Base-by-base conservation (phyloP, 495 filamentous ascomycete genomes). In the Venustampulla echinocandica region DNA sequence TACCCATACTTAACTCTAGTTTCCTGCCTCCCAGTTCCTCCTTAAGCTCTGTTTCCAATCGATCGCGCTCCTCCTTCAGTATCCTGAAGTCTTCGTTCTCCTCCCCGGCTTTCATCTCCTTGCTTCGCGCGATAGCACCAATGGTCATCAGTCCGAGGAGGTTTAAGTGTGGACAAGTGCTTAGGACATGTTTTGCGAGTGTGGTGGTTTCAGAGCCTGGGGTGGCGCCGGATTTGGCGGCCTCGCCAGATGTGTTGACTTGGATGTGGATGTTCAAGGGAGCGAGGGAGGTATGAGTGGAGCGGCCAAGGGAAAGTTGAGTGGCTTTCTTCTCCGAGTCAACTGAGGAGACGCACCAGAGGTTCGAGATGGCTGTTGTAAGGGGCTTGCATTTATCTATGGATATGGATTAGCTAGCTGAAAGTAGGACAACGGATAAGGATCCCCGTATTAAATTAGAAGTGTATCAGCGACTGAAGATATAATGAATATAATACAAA, bases 71-170 rank as follows among this genome's bases (percentile, higher is more conserved):
- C 62, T 83, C 73, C 32, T 62, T 69, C 63, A 98, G 61, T 19
- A 62, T 55, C 9, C 78, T 52, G 59, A 97, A 97, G 67, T 98
- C 92, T 62, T 90, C 87, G 66, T 98, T 98, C 65, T 90, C 85
- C 15, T 69, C 77, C 49, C 86, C 90, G 5, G 74, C 55, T 18
- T 77, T 81, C 9, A 77, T 80, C 2, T 72, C 84, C 55, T 76
- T 69, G 20, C 82, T 88, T 46, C 90, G 65, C 40, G 87, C 90
- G 58, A 98, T 92, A 14, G 88, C 87, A 0, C 92, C 92, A 57
- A 98, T 97, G 1, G 92, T 98, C 92, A 98, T 98, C 4, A 98
- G 59, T 0, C 92, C 92, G 44, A 83, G 71, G 15, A 98, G 60
- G 33, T 75, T 67, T 23, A 98, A 64, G 60, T 81, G 72, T 2